These are phyloP conservation scores for Flaveria trinervia DNA, from an alignment of 129 eudicot genomes.

Conservation along the genomic window DNA sequence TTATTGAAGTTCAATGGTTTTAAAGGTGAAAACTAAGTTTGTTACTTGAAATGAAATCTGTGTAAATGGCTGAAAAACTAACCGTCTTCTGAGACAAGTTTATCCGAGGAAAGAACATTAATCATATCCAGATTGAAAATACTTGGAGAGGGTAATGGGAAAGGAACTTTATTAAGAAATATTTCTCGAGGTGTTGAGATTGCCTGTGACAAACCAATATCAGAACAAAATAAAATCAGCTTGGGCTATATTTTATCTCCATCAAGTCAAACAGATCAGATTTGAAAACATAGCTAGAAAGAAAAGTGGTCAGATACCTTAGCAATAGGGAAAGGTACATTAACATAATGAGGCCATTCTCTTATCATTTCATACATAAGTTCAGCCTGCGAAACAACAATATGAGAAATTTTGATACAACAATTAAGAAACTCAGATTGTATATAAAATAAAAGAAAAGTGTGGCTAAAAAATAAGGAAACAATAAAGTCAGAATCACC, in stretches of 20 bases:
- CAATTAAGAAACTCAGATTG: not conserved
- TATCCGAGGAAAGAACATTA: conserved; percentile 61
- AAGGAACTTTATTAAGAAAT: conserved; percentile 77
- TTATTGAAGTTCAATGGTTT: not conserved
- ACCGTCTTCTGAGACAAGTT: conserved; percentile 76
- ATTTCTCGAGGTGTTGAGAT: conserved; percentile 74
- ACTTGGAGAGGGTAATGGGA: conserved; percentile 75
- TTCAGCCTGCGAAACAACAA: conserved; percentile 62
- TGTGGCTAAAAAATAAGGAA: not conserved
- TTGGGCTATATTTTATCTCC: not conserved
- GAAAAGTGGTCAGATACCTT: conserved; percentile 47
- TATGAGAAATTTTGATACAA: not conserved
- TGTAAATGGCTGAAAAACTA: conserved; percentile 21
- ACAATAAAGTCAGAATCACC: conserved; percentile 41
- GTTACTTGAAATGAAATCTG: not conserved
- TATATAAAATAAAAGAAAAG: not conserved
- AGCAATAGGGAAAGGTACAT: conserved; percentile 82
- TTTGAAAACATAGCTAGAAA: not conserved
- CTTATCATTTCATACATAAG: conserved; percentile 76
- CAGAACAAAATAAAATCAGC: not conserved
- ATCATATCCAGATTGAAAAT: conserved; percentile 80
- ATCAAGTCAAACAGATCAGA: not conserved
- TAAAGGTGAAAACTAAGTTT: not conserved
- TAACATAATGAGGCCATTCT: conserved; percentile 92
- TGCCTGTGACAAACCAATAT: conserved; percentile 48